Evolutionary conservation across 805 yeast genomes (phyloP), one percentile per base, ranked within the genome.

Genomic region (Pichia phayaonensis): DNA sequence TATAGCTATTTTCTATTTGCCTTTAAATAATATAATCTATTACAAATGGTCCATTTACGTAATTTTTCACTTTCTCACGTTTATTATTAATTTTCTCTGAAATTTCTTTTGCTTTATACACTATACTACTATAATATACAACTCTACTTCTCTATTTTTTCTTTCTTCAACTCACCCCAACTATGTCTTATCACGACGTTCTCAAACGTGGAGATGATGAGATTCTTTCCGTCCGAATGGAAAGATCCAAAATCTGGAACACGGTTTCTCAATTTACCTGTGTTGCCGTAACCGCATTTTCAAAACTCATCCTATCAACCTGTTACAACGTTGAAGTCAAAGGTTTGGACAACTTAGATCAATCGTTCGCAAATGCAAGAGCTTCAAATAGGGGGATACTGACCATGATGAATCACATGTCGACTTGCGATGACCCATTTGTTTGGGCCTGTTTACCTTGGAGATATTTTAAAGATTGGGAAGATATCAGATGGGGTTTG

Each of bases 371-470:
- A n/a, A 74, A 74, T 53, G 82, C 94, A 0, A 68, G 83, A 45
- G 56, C 59, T 1, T 92, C 90, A 59, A 80, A 84, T 52, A 70
- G 97, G 43, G 85, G 94, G 0, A 65, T 92, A 1, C 58, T 92
- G 54, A 92, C 98, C 0, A 76, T 88, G 16, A 88, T 89, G 96
- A 90, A 90, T 65, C 97, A 90, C 62, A 86, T 88, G 94, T 84
- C 90, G 3, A 86, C 77, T 31, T 86, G 89, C 23, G 99, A 92
- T 64, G 99, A 92, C 61, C 99, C 99, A 0, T 75, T 86, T 36
- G 70, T 88, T 42, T 92, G 95, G 87, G 96, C 95, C 0, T 78
- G 85, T 36, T 72, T 90, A 51, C 96, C 97, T 0, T 75, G 83
- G 78, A 73, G 80, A 39, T 79, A 77, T 57, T 85, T 79, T 57